Evolutionary conservation across 495 filamentous ascomycete genomes (phyloP).

Genomic region (Geoglossum glabrum): DNA sequence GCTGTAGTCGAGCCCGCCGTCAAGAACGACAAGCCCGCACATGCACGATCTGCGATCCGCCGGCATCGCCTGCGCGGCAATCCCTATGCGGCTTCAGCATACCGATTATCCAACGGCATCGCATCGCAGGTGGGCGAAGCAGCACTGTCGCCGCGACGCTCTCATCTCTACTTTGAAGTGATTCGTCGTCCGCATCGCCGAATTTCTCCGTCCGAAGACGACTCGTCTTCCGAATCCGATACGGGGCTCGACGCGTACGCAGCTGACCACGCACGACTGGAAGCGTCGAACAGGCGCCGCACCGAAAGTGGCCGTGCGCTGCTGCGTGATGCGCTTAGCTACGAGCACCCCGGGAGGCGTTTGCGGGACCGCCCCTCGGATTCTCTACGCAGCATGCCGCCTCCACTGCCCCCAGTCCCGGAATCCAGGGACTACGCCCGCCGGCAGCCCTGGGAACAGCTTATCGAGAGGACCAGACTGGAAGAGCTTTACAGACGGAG

Average conservation of each 20-base stretch:
- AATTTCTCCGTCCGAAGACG: background rate
- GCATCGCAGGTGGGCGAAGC: background rate
- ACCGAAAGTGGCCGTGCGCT: background rate
- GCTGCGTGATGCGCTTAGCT: constrained; percentile 5
- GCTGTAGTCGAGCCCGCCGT: constrained; percentile 35
- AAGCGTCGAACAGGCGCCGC: constrained; percentile 3
- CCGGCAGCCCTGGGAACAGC: background rate
- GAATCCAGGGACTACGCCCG: constrained; percentile 18
- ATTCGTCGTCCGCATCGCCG: constrained; percentile 1
- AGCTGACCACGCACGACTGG: background rate
- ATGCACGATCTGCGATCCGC: constrained; percentile 54
- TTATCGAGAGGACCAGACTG: background rate
- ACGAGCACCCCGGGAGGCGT: constrained; percentile 2
- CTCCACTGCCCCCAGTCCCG: constrained; percentile 19
- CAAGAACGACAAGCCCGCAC: constrained; percentile 36
- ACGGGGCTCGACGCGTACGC: background rate
- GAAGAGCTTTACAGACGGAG: background rate
- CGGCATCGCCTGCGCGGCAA: constrained; percentile 25
- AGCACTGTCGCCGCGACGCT: background rate
- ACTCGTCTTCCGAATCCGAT: background rate
- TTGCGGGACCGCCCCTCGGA: background rate
- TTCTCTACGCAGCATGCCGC: constrained; percentile 3
- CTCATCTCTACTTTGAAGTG: background rate
- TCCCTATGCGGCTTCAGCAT: constrained; percentile 5
- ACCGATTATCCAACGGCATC: constrained; percentile 5